Evolutionary conservation across 257 asterid genomes (phyloP).

Genomic region (Nicotiana noctiflora): DNA sequence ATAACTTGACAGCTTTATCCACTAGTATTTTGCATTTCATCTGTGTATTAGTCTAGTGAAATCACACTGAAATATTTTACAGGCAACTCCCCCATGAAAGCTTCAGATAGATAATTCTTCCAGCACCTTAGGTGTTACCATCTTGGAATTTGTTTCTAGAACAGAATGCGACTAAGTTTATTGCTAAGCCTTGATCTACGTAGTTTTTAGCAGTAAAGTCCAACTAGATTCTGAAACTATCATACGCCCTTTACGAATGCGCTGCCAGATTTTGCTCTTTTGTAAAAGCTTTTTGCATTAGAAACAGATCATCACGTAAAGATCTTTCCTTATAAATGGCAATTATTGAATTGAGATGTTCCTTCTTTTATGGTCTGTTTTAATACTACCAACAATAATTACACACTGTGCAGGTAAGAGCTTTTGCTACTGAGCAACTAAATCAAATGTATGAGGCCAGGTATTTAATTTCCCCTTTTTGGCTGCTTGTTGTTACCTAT

Average conservation of each 20-base stretch:
- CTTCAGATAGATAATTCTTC: background rate
- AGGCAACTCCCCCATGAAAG: background rate
- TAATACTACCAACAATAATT: constrained; percentile 3
- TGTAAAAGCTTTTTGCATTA: background rate
- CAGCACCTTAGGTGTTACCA: constrained; percentile 6
- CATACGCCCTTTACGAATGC: background rate
- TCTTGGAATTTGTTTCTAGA: background rate
- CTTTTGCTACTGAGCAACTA: constrained; percentile 48
- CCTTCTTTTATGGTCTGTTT: background rate
- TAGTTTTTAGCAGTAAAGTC: background rate
- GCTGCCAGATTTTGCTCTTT: background rate
- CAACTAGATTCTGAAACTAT: background rate
- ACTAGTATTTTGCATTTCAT: background rate
- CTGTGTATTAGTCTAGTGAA: background rate
- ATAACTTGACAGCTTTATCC: background rate
- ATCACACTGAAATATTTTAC: constrained; percentile 1
- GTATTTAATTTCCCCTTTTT: constrained; percentile 21
- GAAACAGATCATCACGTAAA: background rate
- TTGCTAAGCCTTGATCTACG: background rate
- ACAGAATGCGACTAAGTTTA: background rate
- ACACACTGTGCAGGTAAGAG: constrained; percentile 59
- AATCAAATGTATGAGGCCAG: constrained; percentile 88
- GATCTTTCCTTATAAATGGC: background rate
- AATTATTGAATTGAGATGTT: background rate
- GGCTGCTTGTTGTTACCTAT: background rate